phyloP scores from a whole-genome alignment of 2,329 filamentous ascomycete species.

The Diaporthe nobilis region DNA sequence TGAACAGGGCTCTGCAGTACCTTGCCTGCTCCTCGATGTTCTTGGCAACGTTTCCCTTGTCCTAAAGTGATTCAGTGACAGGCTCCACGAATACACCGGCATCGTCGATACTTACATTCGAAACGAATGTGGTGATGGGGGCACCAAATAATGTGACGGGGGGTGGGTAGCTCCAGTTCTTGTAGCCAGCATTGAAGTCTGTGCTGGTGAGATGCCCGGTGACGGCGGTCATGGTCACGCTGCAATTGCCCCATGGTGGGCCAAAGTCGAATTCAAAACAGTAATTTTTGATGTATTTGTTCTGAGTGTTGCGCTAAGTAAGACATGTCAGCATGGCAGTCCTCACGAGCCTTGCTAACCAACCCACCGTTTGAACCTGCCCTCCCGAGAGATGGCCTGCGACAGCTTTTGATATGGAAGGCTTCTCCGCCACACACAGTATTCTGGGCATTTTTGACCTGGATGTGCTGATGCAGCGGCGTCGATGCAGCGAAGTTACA shows the following conservation, averaged over 20 bases:
- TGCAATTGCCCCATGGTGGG: constrained; percentile 82
- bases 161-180: constrained; percentile 84
- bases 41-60: constrained; percentile 83
- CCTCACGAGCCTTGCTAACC: neutral
- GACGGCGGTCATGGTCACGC: constrained; percentile 95
- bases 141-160: constrained; percentile 87
- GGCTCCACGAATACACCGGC: neutral
- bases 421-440: constrained; percentile 76
- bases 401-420: constrained; percentile 95
- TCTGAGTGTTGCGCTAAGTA: constrained; percentile 75
- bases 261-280: constrained; percentile 91
- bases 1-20: constrained; percentile 82
- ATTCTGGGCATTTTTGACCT: constrained; percentile 63
- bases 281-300: constrained; percentile 93
- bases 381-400: constrained; percentile 90
- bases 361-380: constrained; percentile 75
- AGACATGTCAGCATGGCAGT: constrained; percentile 3
- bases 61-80: constrained; percentile 60
- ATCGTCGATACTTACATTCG: constrained; percentile 65
- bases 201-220: constrained; percentile 87
- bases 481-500: neutral
- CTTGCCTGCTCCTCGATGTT: constrained; percentile 88
- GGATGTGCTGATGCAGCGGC: constrained; percentile 31
- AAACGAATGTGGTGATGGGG: constrained; percentile 77
- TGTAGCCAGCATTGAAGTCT: constrained; percentile 82